phyloP scores from a whole-genome alignment of 73 alveolate genomes.

The Paramecium sonneborni region DNA sequence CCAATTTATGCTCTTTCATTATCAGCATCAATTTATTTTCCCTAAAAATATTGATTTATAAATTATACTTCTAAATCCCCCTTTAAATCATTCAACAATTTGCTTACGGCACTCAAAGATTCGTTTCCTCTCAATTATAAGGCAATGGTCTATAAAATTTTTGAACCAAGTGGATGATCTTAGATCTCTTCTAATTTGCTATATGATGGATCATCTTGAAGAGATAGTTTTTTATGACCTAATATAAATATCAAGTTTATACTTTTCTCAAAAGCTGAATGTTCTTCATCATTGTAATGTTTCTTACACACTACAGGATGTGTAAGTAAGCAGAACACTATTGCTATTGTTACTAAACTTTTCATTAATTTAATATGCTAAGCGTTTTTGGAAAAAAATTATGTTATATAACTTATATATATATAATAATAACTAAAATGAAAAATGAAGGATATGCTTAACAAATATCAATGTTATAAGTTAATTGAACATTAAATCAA shows the following conservation, averaged over 20 bases:
- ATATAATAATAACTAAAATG: background rate
- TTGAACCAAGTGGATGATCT: conserved; percentile 51
- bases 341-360: background rate
- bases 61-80: conserved; percentile 54
- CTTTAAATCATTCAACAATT: conserved; percentile 44
- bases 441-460: too few species aligned
- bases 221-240: conserved; percentile 17
- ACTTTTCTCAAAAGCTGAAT: conserved; percentile 50
- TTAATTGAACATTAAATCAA: background rate
- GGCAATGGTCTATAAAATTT: conserved; percentile 46
- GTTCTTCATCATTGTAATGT: conserved; percentile 42
- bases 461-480: too few species aligned
- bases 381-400: conserved; percentile 20
- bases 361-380: conserved; percentile 33
- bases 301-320: conserved; percentile 39
- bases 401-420: background rate
- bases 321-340: conserved; percentile 10
- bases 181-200: conserved; percentile 30
- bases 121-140: conserved; percentile 56
- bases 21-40: conserved; percentile 50
- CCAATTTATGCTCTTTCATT: conserved; percentile 47
- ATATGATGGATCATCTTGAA: conserved; percentile 40
- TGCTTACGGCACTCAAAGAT: conserved; percentile 56
- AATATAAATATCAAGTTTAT: background rate
- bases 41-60: conserved; percentile 7